Base-by-base conservation (phyloP, 352 stramenopile species). In the Pythium sukuiense region DNA sequence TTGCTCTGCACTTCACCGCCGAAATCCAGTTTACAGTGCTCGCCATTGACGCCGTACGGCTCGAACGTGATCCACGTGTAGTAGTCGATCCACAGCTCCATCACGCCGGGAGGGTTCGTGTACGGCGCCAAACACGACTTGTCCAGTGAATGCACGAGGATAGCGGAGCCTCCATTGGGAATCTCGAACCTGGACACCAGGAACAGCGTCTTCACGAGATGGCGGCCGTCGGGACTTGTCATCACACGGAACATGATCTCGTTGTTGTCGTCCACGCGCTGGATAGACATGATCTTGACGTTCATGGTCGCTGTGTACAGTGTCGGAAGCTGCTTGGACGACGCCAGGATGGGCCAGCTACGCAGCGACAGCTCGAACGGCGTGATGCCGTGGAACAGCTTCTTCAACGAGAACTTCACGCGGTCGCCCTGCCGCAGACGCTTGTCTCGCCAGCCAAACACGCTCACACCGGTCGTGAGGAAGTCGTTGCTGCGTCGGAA, bases 371-470 rank as follows among this genome's bases (percentile, higher is more conserved):
- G 32, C 1, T 68, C 50, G 24, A 61, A 26, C n/a, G 73, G n/a
- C 7, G 64, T 48, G 14, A 54, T 60, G 27, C 52, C 49, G 7
- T 57, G 30, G 49, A 80, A 78, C 12, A 41, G n/a, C 50, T 81
- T 81, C 26, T 70, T 60, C 20, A 81, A 65, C 18, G 65, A 70
- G 35, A 76, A 81, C 59, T 74, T 65, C 32, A 78, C 61, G 3
- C 61, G 62, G 29, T 78, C 68, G 49, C 55, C 43, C 4, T 70
- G 48, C 9, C 63, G 33, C 4, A 61, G 46, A 0, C 74, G 71
- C 9, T 66, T 61, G 46, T 81, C 74, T n/a, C 69, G 67, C 74
- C 74, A 81, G 32, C 71, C 74, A 41, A 81, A 81, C 12, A 69
- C 65, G 2, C 45, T 69, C 27, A 59, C 59, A 13, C 74, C 74